Base-by-base conservation (phyloP, 2,329 filamentous ascomycete species). In the Tolypocladium capitatum region DNA sequence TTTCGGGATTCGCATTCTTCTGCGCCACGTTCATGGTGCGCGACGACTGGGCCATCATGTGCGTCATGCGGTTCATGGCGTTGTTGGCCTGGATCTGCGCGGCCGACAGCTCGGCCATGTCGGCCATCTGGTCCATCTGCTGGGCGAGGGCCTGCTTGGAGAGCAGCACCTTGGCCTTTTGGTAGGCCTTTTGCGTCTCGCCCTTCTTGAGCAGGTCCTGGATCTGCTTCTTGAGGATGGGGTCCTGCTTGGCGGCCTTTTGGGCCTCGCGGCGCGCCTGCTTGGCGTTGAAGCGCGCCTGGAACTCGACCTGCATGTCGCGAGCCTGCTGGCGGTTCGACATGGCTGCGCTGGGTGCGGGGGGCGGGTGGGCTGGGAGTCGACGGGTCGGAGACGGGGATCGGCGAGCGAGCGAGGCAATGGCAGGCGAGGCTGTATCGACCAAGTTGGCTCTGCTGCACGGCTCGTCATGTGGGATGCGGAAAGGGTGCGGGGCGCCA, bases 41-140 rank as follows among this genome's bases (percentile, higher is more conserved):
- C 33, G 74, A 76, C 5, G 74, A 78, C 62, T 76, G 73, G 24
- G 71, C 72, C 75, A 80, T 80, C 75, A 80, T 80, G 57, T 73
- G 64, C 49, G 76, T 80, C 76, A 80, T 80, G 54, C 76, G 73
- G 65, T 80, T 80, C 76, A 80, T 80, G 48, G 75, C 68, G 55
- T 80, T 80, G 65, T 80, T 80, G 59, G 76, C 76, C 66, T 80
- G 75, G 62, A 81, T 80, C 68, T 80, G 76, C 3, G 75, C 73
- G 43, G 74, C 72, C 28, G 70, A 75, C 28, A 80, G 68, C 63
- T 80, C 77, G 27, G 76, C 76, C 75, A 80, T 78, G 64, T 81
- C 76, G 62, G 77, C 77, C 60, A 78, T 76, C 63, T 77, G 74
- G 63, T 80, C 77, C 74, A 80, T 79, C 65, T 80, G 76, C 58